Conservation (phyloP, 148 eudicot genomes). For the Chenopodium formosanum region DNA sequence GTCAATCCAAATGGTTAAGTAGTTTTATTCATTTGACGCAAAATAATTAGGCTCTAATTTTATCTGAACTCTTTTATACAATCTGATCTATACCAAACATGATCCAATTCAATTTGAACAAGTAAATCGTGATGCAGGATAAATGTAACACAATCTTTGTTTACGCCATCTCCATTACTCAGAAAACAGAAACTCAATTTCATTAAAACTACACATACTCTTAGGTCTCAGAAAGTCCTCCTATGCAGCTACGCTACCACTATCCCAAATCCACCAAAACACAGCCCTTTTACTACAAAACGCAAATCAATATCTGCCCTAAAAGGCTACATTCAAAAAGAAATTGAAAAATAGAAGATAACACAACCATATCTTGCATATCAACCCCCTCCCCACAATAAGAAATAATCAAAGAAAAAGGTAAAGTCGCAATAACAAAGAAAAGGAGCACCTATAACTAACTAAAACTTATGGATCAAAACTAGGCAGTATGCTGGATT, state of each 20-base stretch:
- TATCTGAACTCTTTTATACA: too few species aligned
- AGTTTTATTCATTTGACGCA: too few species aligned
- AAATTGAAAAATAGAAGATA: not conserved
- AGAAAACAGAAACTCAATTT: not conserved
- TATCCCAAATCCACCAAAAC: conserved; percentile 1
- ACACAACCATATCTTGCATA: conserved; percentile 12
- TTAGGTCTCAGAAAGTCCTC: conserved; percentile 16
- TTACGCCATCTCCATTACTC: not conserved
- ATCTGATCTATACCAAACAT: too few species aligned
- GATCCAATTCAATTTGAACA: too few species aligned
- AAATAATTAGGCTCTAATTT: too few species aligned
- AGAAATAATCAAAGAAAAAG: not conserved
- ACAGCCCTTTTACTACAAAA: conserved; percentile 17
- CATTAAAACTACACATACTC: conserved; percentile 24
- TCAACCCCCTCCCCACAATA: not conserved
- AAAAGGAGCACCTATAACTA: conserved; percentile 20
- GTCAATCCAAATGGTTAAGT: too few species aligned
- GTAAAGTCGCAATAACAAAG: not conserved
- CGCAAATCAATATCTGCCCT: conserved; percentile 6
- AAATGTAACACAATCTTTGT: not conserved
- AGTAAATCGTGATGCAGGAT: too few species aligned
- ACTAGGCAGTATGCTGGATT: conserved; percentile 28
- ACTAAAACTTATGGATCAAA: conserved; percentile 25
- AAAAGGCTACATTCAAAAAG: conserved; percentile 10
- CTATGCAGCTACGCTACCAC: conserved; percentile 15